A percentile compares a stretch with the other conserved stretches of the same genome.
Conservation (phyloP, 2,329 filamentous ascomycete species). For the Alternaria panax region DNA sequence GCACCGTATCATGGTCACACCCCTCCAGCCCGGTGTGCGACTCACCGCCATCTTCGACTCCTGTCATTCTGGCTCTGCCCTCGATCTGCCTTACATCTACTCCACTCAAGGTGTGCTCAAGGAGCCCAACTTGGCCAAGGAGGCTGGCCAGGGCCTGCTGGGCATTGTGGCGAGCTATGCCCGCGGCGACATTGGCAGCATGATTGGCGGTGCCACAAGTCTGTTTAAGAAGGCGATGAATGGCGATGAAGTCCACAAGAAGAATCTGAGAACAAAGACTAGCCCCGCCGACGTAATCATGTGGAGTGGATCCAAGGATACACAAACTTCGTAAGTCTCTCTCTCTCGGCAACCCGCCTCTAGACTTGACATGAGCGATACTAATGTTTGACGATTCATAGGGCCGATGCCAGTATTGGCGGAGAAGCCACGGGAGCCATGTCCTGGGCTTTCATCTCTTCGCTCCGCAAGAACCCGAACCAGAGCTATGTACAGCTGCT, state of each 20-base stretch:
- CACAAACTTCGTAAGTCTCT: constrained; percentile 82
- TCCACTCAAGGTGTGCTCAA: constrained; percentile 81
- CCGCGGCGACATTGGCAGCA: constrained; percentile 81
- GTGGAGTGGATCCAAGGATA: constrained; percentile 97
- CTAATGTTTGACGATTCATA: constrained; percentile 46
- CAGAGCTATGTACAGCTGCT: constrained; percentile 96
- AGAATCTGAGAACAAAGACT: constrained; percentile 86
- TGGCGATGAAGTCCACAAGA: constrained; percentile 80
- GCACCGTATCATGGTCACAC: constrained; percentile 78
- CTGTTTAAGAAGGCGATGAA: constrained; percentile 87
- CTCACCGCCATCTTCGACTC: constrained; percentile 83
- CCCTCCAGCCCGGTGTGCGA: constrained; percentile 82
- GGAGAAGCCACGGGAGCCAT: constrained; percentile 95
- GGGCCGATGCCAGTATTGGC: constrained; percentile 87
- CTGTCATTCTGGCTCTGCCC: constrained; percentile 78
- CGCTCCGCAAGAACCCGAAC: constrained; percentile 89
- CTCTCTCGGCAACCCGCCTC: background rate
- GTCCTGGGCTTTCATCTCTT: constrained; percentile 95
- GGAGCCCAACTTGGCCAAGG: constrained; percentile 81
- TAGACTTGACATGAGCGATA: background rate
- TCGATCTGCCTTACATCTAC: constrained; percentile 82
- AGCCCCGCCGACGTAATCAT: constrained; percentile 95
- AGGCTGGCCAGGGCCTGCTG: constrained; percentile 76
- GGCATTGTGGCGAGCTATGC: constrained; percentile 79
- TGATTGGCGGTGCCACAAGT: constrained; percentile 79